Evolutionary conservation across 1,284 basidiomycete genomes (phyloP).

Genomic region (Cutaneotrichosporon cavernicola): DNA sequence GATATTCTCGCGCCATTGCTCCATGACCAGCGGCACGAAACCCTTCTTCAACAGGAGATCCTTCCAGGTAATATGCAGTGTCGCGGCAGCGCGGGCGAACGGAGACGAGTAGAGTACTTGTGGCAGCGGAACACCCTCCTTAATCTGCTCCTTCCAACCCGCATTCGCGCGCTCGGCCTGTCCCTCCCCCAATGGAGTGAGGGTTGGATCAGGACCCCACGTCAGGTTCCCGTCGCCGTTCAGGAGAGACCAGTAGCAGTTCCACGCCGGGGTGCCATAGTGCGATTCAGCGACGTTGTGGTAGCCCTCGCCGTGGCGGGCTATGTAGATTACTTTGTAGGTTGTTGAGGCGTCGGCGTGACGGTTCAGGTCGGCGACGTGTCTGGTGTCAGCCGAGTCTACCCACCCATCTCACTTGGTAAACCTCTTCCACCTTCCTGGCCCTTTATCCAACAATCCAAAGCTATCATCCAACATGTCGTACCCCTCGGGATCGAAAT

Average conservation of each 20-base stretch:
- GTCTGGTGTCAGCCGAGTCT: conserved; percentile 18
- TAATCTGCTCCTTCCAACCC: conserved; percentile 39
- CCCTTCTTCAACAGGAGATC: conserved; percentile 31
- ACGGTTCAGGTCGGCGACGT: conserved; percentile 35
- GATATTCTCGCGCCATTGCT: conserved; percentile 37
- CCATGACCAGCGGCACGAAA: conserved; percentile 30
- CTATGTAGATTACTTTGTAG: conserved; percentile 51
- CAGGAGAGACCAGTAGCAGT: conserved; percentile 36
- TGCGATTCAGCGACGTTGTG: conserved; percentile 37
- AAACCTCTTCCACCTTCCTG: conserved; percentile 30
- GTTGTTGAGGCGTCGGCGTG: conserved; percentile 33
- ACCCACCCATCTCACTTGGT: conserved; percentile 16
- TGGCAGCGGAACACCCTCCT: conserved; percentile 37
- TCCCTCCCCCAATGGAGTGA: conserved; percentile 32
- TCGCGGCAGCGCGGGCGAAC: conserved; percentile 35
- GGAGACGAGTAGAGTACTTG: conserved; percentile 41
- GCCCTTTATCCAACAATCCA: conserved; percentile 41
- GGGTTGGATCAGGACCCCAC: conserved; percentile 43
- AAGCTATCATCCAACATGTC: conserved; percentile 38
- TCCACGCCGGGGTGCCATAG: conserved; percentile 48
- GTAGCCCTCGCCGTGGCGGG: conserved; percentile 51
- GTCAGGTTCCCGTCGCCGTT: conserved; percentile 39
- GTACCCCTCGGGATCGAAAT: conserved; percentile 30
- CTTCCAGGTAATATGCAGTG: conserved; percentile 42
- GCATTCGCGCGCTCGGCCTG: conserved; percentile 35